Evolutionary conservation across 1,284 basidiomycete species (phyloP).

Genomic region (Moesziomyces sp.): DNA sequence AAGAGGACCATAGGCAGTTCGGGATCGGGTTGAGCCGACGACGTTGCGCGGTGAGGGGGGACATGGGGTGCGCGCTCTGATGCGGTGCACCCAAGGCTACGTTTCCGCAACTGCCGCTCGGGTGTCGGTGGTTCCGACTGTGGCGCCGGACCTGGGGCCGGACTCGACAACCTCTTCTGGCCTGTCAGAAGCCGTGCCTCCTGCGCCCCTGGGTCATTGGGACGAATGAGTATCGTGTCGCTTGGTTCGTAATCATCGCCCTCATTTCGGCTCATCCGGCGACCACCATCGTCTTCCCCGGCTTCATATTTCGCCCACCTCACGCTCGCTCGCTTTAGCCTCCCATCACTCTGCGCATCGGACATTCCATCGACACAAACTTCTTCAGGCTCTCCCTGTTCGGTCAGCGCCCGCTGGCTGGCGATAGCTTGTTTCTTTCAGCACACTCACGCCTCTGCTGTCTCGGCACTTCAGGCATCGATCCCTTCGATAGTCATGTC

Average conservation of each 20-base stretch:
- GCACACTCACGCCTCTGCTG: not conserved
- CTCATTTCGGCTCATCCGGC: not conserved
- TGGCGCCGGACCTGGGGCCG: not conserved
- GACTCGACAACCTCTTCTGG: not conserved
- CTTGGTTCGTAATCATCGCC: not conserved
- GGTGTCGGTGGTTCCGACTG: not conserved
- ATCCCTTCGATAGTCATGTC: constrained; percentile 1
- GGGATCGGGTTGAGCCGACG: no score
- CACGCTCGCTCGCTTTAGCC: not conserved
- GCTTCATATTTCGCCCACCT: not conserved
- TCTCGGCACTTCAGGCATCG: not conserved
- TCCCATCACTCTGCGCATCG: not conserved
- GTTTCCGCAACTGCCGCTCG: not conserved
- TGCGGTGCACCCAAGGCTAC: not conserved
- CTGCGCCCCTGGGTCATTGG: not conserved
- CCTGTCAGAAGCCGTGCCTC: not conserved
- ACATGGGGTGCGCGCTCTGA: no score
- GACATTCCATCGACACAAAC: not conserved
- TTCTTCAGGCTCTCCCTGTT: not conserved
- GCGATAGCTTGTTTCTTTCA: no score
- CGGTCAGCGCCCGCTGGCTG: no score
- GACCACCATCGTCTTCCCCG: not conserved
- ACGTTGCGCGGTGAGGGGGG: no score
- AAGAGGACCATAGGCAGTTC: no score
- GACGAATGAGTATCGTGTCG: no score